phyloP scores from a whole-genome alignment of 208 protist genomes.

The Angomonas ambiguus region DNA sequence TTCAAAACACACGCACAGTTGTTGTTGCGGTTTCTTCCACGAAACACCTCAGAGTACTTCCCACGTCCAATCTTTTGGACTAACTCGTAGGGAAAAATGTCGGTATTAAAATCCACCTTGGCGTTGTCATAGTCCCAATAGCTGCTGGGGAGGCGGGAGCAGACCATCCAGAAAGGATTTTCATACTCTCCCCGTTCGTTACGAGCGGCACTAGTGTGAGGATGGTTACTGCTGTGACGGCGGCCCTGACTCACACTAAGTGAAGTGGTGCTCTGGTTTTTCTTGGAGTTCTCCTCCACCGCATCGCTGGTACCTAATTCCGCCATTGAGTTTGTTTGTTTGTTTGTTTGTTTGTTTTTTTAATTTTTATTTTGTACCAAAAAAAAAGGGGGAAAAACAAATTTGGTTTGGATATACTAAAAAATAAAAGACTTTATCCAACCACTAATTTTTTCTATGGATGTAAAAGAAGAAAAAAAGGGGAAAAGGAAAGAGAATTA shows the following conservation, averaged over 20 bases:
- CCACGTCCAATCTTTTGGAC: slow-evolving; percentile 93
- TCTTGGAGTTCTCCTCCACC: background rate
- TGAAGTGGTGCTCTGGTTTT: background rate
- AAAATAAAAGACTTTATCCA: too few species aligned
- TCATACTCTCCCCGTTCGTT: slow-evolving; percentile 19
- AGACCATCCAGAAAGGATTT: slow-evolving; percentile 80
- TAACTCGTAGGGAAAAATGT: slow-evolving; percentile 95
- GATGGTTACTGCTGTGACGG: background rate
- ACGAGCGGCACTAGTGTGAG: background rate
- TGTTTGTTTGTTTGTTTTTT: background rate
- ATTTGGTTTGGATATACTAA: background rate
- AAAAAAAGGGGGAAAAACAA: background rate
- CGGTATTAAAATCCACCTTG: slow-evolving; percentile 71
- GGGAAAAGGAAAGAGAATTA: too few species aligned
- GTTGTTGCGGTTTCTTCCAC: slow-evolving; percentile 89
- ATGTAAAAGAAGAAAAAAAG: slow-evolving; percentile 12
- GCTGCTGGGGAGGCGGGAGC: slow-evolving; percentile 60
- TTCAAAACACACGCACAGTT: slow-evolving; percentile 97
- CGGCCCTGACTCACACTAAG: background rate
- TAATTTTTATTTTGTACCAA: slow-evolving; percentile 7
- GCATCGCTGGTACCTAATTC: background rate
- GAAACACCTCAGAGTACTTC: slow-evolving; percentile 99
- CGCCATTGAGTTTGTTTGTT: too few species aligned
- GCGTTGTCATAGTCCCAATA: slow-evolving; percentile 94
- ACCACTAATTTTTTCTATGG: too few species aligned